phyloP scores from a whole-genome alignment of 495 filamentous ascomycete genomes.

The Penicillium bialowiezense region DNA sequence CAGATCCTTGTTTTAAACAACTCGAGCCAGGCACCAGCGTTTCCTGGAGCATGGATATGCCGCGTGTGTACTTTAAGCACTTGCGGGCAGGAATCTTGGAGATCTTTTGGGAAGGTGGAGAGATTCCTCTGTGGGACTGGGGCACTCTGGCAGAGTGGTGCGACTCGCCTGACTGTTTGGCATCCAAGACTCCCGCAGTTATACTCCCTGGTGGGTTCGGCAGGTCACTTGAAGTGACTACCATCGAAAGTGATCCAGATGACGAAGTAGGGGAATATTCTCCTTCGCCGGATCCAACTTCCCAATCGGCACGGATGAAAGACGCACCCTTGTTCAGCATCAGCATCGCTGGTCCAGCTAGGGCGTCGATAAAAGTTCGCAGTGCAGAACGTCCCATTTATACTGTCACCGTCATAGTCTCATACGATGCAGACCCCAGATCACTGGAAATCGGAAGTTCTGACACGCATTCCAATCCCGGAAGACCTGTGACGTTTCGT shows the following conservation, averaged over 20 bases:
- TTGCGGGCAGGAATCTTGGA: background rate
- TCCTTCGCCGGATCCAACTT: slow-evolving; percentile 1
- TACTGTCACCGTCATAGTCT: slow-evolving; percentile 3
- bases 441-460: too few relatives aligned
- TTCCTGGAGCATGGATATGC: background rate
- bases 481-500: slow-evolving; percentile 2
- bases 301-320: background rate
- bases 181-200: background rate
- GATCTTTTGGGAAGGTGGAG: slow-evolving; percentile 1
- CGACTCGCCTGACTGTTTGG: background rate
- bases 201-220: background rate
- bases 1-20: slow-evolving; percentile 3
- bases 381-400: background rate
- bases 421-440: background rate
- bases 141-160: background rate
- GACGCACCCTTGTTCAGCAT: slow-evolving; percentile 1
- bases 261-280: background rate
- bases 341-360: slow-evolving; percentile 1
- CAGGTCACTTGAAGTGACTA: background rate
- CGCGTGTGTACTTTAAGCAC: slow-evolving; percentile 2
- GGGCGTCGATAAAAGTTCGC: slow-evolving; percentile 1
- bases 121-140: slow-evolving; percentile 10
- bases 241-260: slow-evolving; percentile 2
- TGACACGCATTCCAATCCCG: background rate
- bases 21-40: slow-evolving; percentile 1